Evolutionary conservation across 2,329 filamentous ascomycete genomes (phyloP).

Genomic region (Penicillium sp.): DNA sequence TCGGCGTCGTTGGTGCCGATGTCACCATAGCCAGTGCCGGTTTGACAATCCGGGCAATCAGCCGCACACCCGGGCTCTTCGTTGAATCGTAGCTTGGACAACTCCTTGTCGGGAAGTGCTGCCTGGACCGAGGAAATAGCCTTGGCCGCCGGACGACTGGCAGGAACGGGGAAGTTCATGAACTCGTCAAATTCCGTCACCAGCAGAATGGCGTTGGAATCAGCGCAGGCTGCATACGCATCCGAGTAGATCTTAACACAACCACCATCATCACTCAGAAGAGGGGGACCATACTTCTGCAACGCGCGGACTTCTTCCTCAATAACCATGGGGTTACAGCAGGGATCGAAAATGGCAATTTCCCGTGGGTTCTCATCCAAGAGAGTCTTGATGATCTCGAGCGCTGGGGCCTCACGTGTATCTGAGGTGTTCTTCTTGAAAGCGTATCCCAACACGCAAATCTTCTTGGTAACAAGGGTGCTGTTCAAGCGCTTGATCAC

Average conservation of each 20-base stretch:
- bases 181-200: slow-evolving; percentile 17
- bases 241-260: slow-evolving; percentile 13
- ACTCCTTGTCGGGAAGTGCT: background rate
- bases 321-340: slow-evolving; percentile 10
- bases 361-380: slow-evolving; percentile 13
- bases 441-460: slow-evolving; percentile 67
- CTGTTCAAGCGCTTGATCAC: slow-evolving; percentile 63
- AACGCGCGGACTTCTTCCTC: slow-evolving; percentile 11
- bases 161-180: slow-evolving; percentile 3
- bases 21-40: slow-evolving; percentile 6
- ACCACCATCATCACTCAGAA: slow-evolving; percentile 14
- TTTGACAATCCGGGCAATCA: slow-evolving; percentile 14
- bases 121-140: background rate
- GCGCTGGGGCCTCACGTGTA: slow-evolving; percentile 61
- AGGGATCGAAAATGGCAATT: slow-evolving; percentile 15
- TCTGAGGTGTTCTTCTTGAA: slow-evolving; percentile 77
- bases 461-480: slow-evolving; percentile 63
- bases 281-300: slow-evolving; percentile 5
- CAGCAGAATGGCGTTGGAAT: slow-evolving; percentile 12
- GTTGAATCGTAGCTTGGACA: background rate
- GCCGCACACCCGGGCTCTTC: slow-evolving; percentile 11
- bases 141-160: background rate
- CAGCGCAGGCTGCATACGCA: slow-evolving; percentile 11
- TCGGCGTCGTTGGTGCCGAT: background rate
- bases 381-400: slow-evolving; percentile 13